Base-by-base conservation (phyloP, 192 early-diverging fungal species). In the Polychytrium aggregatum region DNA sequence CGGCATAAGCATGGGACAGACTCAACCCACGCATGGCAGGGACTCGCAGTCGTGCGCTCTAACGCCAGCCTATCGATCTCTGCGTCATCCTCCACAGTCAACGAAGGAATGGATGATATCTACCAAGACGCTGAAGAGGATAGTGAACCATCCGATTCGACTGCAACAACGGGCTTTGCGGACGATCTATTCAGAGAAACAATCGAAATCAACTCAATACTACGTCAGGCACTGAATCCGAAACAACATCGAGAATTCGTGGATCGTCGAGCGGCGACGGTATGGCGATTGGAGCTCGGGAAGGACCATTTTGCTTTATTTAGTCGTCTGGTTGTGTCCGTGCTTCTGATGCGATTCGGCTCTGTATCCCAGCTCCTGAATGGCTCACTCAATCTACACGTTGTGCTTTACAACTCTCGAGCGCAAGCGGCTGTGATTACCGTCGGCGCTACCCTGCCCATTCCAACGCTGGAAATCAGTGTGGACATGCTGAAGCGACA, bases 71-170 rank as follows among this genome's bases (percentile, higher is more conserved):
- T 30, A 10, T 33, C 13, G 22, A 30, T 9, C 22, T 2, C 41
- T 51, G 4, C 11, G 10, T 22, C 9, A 5, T 56, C 17, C 21
- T 42, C 10, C n/a, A 2, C 27, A 65, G 66, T 72, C 65, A 72
- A 68, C 51, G 62, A 65, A 43, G 63, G 60, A 27, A 62, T 72
- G 65, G 65, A 72, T 37, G 70, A 68, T 27, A 51, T 63, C 26
- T 71, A 66, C 53, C 59, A 66, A 28, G 51, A 57, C 35, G 53
- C 55, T 17, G 68, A 71, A 38, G 50, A 41, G 17, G 44, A 55
- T 1, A 35, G 50, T n/a, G 27, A 37, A 29, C 50, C n/a, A n/a
- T n/a, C n/a, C n/a, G n/a, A n/a, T n/a, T n/a, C n/a, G n/a, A n/a
- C n/a, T n/a, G n/a, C n/a, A n/a, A n/a, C n/a, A n/a, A n/a, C n/a